These are phyloP conservation scores for Hypomyces perniciosus DNA, from an alignment of 2,329 filamentous ascomycete genomes.

Conservation along the genomic window DNA sequence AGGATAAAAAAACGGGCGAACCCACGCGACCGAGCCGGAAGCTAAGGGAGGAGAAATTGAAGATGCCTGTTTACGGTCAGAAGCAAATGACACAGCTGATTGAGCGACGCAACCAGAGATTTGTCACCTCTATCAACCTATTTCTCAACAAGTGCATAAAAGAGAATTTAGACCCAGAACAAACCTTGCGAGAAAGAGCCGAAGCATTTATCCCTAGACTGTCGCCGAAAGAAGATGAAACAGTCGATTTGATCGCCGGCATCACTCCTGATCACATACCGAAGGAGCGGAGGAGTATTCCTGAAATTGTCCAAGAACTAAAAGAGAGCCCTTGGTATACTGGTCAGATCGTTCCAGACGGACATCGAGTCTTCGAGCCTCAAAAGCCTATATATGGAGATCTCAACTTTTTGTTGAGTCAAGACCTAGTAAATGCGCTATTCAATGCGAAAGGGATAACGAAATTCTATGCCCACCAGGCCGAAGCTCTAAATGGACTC, in stretches of 20 bases:
- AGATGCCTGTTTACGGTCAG: slow-evolving; percentile 88
- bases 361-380: slow-evolving; percentile 83
- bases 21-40: slow-evolving; percentile 61
- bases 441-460: slow-evolving; percentile 89
- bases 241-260: slow-evolving; percentile 28
- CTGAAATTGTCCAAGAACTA: slow-evolving; percentile 80
- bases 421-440: slow-evolving; percentile 88
- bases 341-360: slow-evolving; percentile 86
- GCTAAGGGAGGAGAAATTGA: slow-evolving; percentile 71
- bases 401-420: slow-evolving; percentile 78
- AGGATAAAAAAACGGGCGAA: slow-evolving; percentile 66
- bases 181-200: slow-evolving; percentile 53
- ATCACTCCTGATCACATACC: slow-evolving; percentile 68
- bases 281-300: slow-evolving; percentile 68
- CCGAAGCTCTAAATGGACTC: slow-evolving; percentile 86
- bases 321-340: slow-evolving; percentile 82
- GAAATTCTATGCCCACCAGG: slow-evolving; percentile 83
- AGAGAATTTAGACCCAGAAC: slow-evolving; percentile 60
- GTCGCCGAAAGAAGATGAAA: slow-evolving; percentile 34
- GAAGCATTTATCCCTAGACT: slow-evolving; percentile 58
- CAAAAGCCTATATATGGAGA: slow-evolving; percentile 78
- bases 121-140: slow-evolving; percentile 65
- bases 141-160: slow-evolving; percentile 71
- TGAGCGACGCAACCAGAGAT: slow-evolving; percentile 82
- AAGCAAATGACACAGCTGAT: slow-evolving; percentile 87